phyloP scores from a whole-genome alignment of 768 basidiomycete genomes.

The Suillus plorans region DNA sequence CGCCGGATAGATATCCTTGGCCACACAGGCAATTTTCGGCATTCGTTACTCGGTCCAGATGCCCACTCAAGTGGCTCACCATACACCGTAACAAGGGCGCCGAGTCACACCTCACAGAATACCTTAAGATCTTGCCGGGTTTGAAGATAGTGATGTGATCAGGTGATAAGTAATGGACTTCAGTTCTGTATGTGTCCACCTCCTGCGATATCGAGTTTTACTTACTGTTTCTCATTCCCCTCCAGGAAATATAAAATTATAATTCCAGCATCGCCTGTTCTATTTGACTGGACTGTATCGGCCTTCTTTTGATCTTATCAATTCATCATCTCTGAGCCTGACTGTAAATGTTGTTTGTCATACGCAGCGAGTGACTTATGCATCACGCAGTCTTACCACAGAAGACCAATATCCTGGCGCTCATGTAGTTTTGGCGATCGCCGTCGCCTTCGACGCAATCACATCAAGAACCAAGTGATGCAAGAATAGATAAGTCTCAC shows the following conservation, averaged over 20 bases:
- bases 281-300: not conserved
- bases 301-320: not conserved
- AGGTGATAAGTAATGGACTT: not conserved
- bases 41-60: slow-evolving; percentile 25
- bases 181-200: not conserved
- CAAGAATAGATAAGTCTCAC: not conserved
- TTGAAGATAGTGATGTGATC: slow-evolving; percentile 7
- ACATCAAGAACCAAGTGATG: not conserved
- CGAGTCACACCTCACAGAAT: slow-evolving; percentile 21
- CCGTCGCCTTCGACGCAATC: not conserved
- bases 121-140: slow-evolving; percentile 20
- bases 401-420: not conserved
- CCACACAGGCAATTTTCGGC: slow-evolving; percentile 25
- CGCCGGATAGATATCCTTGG: slow-evolving; percentile 28
- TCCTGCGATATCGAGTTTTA: not conserved
- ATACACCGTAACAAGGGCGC: slow-evolving; percentile 26
- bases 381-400: not conserved
- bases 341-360: not conserved
- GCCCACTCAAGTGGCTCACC: slow-evolving; percentile 21
- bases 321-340: not conserved
- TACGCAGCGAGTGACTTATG: not conserved
- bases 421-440: not conserved
- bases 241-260: not conserved
- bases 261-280: not conserved
- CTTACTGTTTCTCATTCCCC: not conserved